Evolutionary conservation across 345 rosid species (phyloP), one percentile per base, ranked within the genome.

Genomic region (Salix purpurea): DNA sequence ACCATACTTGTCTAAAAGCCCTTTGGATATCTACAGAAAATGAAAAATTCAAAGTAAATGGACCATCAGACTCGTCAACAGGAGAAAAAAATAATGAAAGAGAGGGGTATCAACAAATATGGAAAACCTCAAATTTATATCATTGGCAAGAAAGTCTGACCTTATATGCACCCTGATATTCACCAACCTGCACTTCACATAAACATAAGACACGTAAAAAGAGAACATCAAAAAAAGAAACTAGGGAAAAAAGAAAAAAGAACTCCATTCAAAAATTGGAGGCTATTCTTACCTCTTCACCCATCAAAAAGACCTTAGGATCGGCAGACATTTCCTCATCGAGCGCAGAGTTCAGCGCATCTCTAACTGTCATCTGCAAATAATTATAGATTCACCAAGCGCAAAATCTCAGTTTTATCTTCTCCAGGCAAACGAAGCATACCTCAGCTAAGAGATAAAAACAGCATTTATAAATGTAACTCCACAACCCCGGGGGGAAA

Each of bases 161-260:
- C 99, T 94, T 94, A 87, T 94, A 93, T n/a, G 98, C 98, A 81
- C 97, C 98, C 77, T 94, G 97, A 82, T 95, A 95, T 87, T 95
- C 97, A 69, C 99, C 97, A 75, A 95, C 99, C 97, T 95, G 88
- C 82, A 85, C 18, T 72, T 30, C 67, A 71, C 73, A 50, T 11
- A 75, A 40, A 58, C 32, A 70, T 40, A 65, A 68, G 26, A 10
- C 12, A 71, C n/a, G 46, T 34, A 37, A 76, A 74, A 73, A 12
- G 46, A 48, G 5, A 65, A 67, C 26, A 36, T 34, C 6, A 24
- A 75, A 26, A 70, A 3, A 46, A 10, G 48, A 36, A 48, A 36
- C 50, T 21, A 36, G 6, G 9, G 60, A 36, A 36, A 40, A 11
- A 40, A 7, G 60, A 6, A 21, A 64, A 36, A 44, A 39, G 5